Evolutionary conservation across 2,329 filamentous ascomycete genomes (phyloP).

Genomic region (Fusarium euwallaceae): DNA sequence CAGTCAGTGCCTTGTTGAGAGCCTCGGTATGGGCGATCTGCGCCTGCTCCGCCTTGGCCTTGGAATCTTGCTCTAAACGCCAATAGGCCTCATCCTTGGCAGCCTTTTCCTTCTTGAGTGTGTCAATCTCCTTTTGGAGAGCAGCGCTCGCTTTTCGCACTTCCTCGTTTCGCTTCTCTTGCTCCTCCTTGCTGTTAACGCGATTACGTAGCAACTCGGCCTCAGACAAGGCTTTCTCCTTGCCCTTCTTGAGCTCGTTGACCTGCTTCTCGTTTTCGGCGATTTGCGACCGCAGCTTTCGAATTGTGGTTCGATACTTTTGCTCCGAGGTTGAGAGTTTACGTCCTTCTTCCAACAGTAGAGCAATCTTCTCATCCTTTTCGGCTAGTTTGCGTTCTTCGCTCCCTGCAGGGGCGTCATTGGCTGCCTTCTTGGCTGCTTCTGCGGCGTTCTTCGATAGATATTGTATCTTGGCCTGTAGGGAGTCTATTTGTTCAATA

Average conservation of each 20-base stretch:
- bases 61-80: slow-evolving; percentile 78
- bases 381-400: slow-evolving; percentile 85
- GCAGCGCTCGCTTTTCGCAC: slow-evolving; percentile 67
- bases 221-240: slow-evolving; percentile 70
- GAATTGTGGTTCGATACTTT: slow-evolving; percentile 85
- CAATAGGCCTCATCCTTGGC: slow-evolving; percentile 74
- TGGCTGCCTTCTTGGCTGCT: slow-evolving; percentile 76
- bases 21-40: slow-evolving; percentile 75
- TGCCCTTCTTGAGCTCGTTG: slow-evolving; percentile 69
- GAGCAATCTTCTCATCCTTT: slow-evolving; percentile 90
- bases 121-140: slow-evolving; percentile 55
- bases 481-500: slow-evolving; percentile 89
- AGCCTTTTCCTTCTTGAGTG: slow-evolving; percentile 64
- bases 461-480: slow-evolving; percentile 92
- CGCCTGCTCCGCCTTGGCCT: slow-evolving; percentile 73
- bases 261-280: slow-evolving; percentile 75
- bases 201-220: slow-evolving; percentile 60
- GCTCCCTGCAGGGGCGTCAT: slow-evolving; percentile 73
- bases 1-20: slow-evolving; percentile 75
- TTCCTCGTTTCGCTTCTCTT: slow-evolving; percentile 67
- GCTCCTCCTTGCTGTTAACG: slow-evolving; percentile 63
- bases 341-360: slow-evolving; percentile 92
- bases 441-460: slow-evolving; percentile 84
- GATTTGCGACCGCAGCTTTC: slow-evolving; percentile 79
- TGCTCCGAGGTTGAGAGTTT: slow-evolving; percentile 88